Evolutionary conservation across 1,284 basidiomycete genomes (phyloP).

Genomic region (Marasmius sp.): DNA sequence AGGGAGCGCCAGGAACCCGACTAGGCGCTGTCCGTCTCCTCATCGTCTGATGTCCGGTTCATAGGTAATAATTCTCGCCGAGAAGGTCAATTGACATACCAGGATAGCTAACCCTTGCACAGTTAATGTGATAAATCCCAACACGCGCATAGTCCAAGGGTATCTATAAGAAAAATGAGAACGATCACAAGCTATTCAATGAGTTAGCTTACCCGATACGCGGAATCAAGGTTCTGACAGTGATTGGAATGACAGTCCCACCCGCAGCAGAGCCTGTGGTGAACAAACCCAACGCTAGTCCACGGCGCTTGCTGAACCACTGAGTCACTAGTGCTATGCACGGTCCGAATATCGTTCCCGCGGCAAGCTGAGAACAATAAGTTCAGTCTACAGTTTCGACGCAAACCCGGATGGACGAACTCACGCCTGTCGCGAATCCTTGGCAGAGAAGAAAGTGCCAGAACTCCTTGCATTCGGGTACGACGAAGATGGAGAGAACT

Average conservation of each 20-base stretch:
- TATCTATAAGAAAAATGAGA: constrained; percentile 28
- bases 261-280: constrained; percentile 21
- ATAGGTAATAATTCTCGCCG: background rate
- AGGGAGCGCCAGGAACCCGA: constrained; percentile 31
- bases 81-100: background rate
- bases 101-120: constrained; percentile 33
- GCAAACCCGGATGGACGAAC: background rate
- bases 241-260: constrained; percentile 35
- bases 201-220: constrained; percentile 25
- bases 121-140: constrained; percentile 39
- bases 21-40: constrained; percentile 38
- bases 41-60: constrained; percentile 22
- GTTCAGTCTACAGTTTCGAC: background rate
- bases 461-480: constrained; percentile 42
- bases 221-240: constrained; percentile 29
- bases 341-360: constrained; percentile 35
- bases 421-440: constrained; percentile 34
- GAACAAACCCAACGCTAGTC: constrained; percentile 23
- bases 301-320: constrained; percentile 30
- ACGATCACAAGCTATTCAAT: constrained; percentile 2
- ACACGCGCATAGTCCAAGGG: constrained; percentile 45
- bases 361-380: constrained; percentile 16
- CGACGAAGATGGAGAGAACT: constrained; percentile 40
- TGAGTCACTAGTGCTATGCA: constrained; percentile 35
- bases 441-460: constrained; percentile 45